phyloP scores from a whole-genome alignment of 495 filamentous ascomycete genomes.

The Monascus purpureus region DNA sequence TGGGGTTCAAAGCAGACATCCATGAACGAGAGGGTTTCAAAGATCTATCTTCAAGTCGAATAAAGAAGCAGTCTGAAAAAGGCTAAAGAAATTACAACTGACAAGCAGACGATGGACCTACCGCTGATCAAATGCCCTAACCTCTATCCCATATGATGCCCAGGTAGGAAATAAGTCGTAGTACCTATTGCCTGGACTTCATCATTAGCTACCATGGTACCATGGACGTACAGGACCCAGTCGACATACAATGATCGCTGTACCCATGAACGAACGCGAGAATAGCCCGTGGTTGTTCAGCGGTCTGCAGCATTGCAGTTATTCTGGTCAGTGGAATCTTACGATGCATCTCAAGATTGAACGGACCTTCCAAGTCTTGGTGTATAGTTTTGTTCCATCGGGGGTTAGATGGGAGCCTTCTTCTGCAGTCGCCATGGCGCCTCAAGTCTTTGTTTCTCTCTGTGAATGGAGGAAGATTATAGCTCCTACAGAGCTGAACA shows the following conservation, averaged over 20 bases:
- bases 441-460: no score
- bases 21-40: neutral
- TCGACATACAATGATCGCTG: constrained; percentile 52
- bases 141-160: constrained; percentile 56
- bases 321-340: no score
- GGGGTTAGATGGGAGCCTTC: constrained; percentile 21
- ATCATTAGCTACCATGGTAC: no score
- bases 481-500: neutral
- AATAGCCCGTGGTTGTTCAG: constrained; percentile 42
- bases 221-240: no score
- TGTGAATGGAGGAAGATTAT: neutral
- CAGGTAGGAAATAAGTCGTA: constrained; percentile 52
- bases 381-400: constrained; percentile 53
- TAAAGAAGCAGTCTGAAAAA: neutral
- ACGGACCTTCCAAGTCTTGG: constrained; percentile 75
- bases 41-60: neutral
- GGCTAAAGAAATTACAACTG: neutral
- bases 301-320: constrained; percentile 31
- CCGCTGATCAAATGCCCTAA: constrained; percentile 69
- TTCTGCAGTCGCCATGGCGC: neutral
- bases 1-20: neutral
- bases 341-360: neutral
- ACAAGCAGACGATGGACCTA: constrained; percentile 2
- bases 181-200: constrained; percentile 45
- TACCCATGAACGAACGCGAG: constrained; percentile 77